These are phyloP conservation scores for Pueraria montana DNA, from an alignment of 306 rosid species.

Conservation along the genomic window DNA sequence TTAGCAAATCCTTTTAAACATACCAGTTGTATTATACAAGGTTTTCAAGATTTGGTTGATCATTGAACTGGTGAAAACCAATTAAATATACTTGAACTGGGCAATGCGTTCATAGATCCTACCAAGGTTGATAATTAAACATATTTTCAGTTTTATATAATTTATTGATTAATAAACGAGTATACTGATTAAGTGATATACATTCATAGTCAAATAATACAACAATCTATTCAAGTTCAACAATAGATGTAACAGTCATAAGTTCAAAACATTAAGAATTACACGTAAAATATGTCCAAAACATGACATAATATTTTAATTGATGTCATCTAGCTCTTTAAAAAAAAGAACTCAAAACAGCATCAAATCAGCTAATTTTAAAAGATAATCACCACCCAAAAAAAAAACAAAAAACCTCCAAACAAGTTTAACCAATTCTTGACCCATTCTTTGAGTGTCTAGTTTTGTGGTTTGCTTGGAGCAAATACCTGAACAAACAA, in stretches of 20 bases:
- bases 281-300: background rate
- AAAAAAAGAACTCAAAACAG: background rate
- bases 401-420: background rate
- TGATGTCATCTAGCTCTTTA: background rate
- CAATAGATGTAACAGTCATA: background rate
- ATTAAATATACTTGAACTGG: background rate
- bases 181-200: background rate
- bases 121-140: too few relatives aligned
- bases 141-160: too few relatives aligned
- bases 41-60: background rate
- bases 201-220: background rate
- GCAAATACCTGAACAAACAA: background rate
- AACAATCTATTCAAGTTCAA: background rate
- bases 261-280: background rate
- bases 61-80: background rate
- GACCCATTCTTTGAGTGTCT: background rate
- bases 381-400: background rate
- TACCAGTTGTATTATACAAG: background rate
- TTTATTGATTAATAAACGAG: too few relatives aligned
- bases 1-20: background rate
- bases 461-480: background rate
- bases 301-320: background rate
- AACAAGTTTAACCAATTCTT: background rate
- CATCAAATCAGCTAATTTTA: background rate
- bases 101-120: background rate